These are phyloP conservation scores for Biscutella laevigata DNA, from an alignment of 441 rosid genomes.

Conservation along the genomic window DNA sequence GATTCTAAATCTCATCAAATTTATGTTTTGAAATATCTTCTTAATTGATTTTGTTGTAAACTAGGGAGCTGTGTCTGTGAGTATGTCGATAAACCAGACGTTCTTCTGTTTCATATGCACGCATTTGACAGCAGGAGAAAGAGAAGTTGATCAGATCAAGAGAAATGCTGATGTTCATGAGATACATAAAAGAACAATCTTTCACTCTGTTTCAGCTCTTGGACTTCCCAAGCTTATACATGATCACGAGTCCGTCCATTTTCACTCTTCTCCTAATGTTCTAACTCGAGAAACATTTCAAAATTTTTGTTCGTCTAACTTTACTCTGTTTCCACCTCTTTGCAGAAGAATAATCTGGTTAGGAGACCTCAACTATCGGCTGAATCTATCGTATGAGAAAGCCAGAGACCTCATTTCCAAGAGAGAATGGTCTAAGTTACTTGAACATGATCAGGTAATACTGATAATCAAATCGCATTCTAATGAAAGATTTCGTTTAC, in stretches of 20 bases:
- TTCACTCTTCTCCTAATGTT: not conserved
- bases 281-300: not conserved
- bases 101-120: constrained; percentile 61
- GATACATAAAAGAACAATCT: constrained; percentile 63
- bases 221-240: constrained; percentile 52
- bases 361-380: constrained; percentile 88
- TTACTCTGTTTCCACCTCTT: not conserved
- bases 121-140: constrained; percentile 78
- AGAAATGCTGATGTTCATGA: constrained; percentile 74
- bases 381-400: constrained; percentile 69
- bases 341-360: constrained; percentile 63
- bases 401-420: constrained; percentile 50
- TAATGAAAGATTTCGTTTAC: too few relatives aligned
- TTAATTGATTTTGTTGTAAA: not conserved
- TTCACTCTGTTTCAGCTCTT: constrained; percentile 40
- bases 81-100: constrained; percentile 80
- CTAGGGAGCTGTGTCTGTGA: constrained; percentile 85
- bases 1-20: not conserved
- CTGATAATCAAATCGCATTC: too few relatives aligned
- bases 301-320: not conserved
- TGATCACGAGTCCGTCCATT: constrained; percentile 54
- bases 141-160: constrained; percentile 68
- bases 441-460: constrained; percentile 77
- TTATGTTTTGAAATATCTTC: not conserved
- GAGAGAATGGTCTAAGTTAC: constrained; percentile 61